A percentile compares a stretch with the other conserved stretches of the same genome.
These are phyloP conservation scores for Dispira parvispora DNA, from an alignment of 192 early-diverging fungal species.

Conservation along the genomic window DNA sequence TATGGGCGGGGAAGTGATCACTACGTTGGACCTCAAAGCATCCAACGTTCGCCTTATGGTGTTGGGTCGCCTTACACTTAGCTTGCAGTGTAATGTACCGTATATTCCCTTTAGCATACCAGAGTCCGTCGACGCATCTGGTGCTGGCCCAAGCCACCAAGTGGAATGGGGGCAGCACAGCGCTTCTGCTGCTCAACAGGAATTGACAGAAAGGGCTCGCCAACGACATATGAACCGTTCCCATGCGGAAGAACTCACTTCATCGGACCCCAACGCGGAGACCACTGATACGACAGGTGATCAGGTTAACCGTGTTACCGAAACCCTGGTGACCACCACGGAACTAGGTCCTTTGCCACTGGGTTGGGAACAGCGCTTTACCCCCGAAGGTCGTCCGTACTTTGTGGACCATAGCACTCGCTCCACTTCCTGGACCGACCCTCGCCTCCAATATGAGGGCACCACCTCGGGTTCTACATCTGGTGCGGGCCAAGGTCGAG, in stretches of 20 bases:
- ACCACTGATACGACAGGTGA: too few relatives aligned
- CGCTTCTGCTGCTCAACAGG: conserved; percentile 5
- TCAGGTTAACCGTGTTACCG: conserved; percentile 8
- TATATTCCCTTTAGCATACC: not conserved
- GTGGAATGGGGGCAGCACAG: conserved; percentile 8
- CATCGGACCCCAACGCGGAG: conserved; percentile 2
- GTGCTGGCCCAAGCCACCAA: not conserved
- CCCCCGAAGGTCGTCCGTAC: conserved; percentile 66
- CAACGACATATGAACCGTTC: conserved; percentile 65
- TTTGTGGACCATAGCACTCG: conserved; percentile 85
- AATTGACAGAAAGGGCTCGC: conserved; percentile 56
- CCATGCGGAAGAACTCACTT: conserved; percentile 45
- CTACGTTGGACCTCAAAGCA: conserved; percentile 76
- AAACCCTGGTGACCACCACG: conserved; percentile 14
- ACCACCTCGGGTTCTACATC: conserved; percentile 19
- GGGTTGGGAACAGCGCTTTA: conserved; percentile 67
- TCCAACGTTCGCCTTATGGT: conserved; percentile 66
- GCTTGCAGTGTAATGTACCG: conserved; percentile 9
- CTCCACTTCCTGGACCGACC: conserved; percentile 85
- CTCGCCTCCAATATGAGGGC: conserved; percentile 30
- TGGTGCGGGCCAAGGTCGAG: not conserved
- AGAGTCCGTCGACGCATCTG: not conserved
- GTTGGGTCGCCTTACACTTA: conserved; percentile 54
- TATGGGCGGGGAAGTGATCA: conserved; percentile 45
- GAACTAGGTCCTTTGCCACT: conserved; percentile 61